Conservation (phyloP, 78 protist genomes). For the Polysphondylium violaceum region DNA sequence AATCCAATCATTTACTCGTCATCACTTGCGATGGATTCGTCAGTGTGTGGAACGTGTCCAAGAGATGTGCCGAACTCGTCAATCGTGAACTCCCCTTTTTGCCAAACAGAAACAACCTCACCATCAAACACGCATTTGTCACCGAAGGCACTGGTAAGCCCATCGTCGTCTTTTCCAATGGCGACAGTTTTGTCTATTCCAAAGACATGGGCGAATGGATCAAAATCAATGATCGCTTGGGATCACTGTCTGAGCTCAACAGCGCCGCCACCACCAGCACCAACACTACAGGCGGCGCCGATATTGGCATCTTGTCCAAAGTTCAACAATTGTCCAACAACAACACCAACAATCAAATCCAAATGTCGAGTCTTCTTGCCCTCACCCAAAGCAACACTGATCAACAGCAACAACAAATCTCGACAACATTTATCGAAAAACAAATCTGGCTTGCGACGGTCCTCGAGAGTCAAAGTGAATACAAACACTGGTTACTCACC, state of each 20-base stretch:
- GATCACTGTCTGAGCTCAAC: constrained; percentile 67
- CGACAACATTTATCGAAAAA: constrained; percentile 54
- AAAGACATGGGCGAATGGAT: constrained; percentile 52
- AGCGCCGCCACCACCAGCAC: constrained; percentile 26
- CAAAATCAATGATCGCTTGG: constrained; percentile 76
- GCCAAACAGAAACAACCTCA: constrained; percentile 31
- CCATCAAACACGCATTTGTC: constrained; percentile 28
- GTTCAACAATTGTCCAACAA: constrained; percentile 1
- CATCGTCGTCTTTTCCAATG: constrained; percentile 47
- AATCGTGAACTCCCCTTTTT: constrained; percentile 60
- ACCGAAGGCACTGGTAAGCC: constrained; percentile 74
- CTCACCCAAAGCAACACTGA: neutral
- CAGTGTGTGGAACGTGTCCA: constrained; percentile 46
- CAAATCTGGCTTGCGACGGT: constrained; percentile 44
- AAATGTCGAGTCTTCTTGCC: constrained; percentile 9
- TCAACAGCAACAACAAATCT: constrained; percentile 15
- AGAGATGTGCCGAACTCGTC: constrained; percentile 8
- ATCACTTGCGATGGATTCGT: constrained; percentile 61
- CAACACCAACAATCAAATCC: neutral
- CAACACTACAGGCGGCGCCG: constrained; percentile 32
- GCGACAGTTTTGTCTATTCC: constrained; percentile 47
- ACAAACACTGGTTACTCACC: constrained; percentile 41
- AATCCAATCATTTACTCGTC: constrained; percentile 21
- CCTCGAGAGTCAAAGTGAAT: constrained; percentile 31
- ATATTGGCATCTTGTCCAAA: constrained; percentile 55